These are phyloP conservation scores for Aspergillus pseudoterreus DNA, from an alignment of 2,329 filamentous ascomycete species.

Conservation along the genomic window DNA sequence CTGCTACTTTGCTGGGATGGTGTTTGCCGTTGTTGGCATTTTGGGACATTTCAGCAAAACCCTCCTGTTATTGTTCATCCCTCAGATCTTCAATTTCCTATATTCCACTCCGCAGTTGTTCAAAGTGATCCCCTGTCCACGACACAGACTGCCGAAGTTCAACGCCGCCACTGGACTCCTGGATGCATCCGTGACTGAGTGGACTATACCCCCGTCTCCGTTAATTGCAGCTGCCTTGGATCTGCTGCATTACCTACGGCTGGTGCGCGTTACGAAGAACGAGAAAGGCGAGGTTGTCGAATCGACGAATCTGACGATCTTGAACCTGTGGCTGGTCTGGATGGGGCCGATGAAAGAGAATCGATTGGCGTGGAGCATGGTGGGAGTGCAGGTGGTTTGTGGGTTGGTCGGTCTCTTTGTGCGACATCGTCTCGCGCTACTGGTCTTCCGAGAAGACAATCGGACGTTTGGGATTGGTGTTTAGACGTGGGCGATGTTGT, in stretches of 20 bases:
- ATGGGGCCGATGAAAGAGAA: conserved; percentile 88
- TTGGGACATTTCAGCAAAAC: conserved; percentile 98
- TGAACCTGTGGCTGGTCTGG: conserved; percentile 97
- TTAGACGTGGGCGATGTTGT: not conserved
- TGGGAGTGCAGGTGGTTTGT: conserved; percentile 70
- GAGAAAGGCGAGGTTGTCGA: conserved; percentile 68
- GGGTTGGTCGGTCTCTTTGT: conserved; percentile 82
- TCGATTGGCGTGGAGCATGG: conserved; percentile 72
- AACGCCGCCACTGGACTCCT: conserved; percentile 79
- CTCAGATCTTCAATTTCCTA: conserved; percentile 93
- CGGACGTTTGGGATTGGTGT: conserved; percentile 25
- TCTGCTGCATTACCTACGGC: conserved; percentile 62
- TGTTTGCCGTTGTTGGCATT: conserved; percentile 95
- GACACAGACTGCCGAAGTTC: conserved; percentile 86
- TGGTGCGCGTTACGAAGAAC: conserved; percentile 67
- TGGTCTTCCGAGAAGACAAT: conserved; percentile 91
- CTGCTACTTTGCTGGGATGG: conserved; percentile 99
- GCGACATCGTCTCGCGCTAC: conserved; percentile 77
- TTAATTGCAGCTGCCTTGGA: conserved; percentile 62
- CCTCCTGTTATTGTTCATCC: conserved; percentile 80
- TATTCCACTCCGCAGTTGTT: conserved; percentile 94
- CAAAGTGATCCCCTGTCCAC: conserved; percentile 82
- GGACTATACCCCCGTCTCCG: conserved; percentile 65
- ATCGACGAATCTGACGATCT: conserved; percentile 84
- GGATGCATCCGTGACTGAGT: conserved; percentile 80